Percentiles rank a stretch among this genome's conserved stretches.
phyloP scores from a whole-genome alignment of 306 rosid genomes.

The Acmispon strigosus region DNA sequence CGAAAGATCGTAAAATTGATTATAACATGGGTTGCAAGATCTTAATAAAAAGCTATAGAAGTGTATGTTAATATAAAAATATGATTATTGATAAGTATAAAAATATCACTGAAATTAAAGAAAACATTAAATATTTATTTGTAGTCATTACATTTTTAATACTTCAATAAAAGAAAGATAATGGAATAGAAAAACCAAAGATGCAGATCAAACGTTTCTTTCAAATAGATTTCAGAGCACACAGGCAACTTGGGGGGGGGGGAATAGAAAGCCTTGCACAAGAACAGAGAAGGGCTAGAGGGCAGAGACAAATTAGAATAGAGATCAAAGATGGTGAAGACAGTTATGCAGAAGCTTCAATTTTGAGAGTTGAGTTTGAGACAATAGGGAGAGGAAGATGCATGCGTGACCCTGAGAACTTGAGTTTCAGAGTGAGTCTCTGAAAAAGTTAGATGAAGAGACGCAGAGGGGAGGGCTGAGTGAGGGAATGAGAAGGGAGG shows the following conservation, averaged over 20 bases:
- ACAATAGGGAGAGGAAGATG: background rate
- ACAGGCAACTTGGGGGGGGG: background rate
- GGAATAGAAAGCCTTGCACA: background rate
- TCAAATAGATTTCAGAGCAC: background rate
- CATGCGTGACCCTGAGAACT: background rate
- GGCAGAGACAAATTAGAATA: background rate
- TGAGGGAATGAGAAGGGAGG: background rate
- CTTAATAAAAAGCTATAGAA: background rate
- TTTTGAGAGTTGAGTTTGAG: background rate
- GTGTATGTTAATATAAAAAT: background rate
- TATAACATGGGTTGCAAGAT: background rate
- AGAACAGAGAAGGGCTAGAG: background rate
- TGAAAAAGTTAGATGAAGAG: background rate
- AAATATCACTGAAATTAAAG: background rate
- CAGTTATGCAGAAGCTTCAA: background rate
- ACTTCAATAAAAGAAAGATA: background rate
- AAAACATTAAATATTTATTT: background rate
- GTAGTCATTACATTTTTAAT: background rate
- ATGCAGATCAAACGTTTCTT: background rate
- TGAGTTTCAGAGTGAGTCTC: background rate
- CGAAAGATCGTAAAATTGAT: background rate
- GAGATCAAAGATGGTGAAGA: background rate
- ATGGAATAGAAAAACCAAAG: background rate
- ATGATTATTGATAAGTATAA: background rate
- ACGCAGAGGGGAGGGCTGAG: background rate